Conservation (phyloP, 208 protist genomes). For the Trypanosoma vivax region DNA sequence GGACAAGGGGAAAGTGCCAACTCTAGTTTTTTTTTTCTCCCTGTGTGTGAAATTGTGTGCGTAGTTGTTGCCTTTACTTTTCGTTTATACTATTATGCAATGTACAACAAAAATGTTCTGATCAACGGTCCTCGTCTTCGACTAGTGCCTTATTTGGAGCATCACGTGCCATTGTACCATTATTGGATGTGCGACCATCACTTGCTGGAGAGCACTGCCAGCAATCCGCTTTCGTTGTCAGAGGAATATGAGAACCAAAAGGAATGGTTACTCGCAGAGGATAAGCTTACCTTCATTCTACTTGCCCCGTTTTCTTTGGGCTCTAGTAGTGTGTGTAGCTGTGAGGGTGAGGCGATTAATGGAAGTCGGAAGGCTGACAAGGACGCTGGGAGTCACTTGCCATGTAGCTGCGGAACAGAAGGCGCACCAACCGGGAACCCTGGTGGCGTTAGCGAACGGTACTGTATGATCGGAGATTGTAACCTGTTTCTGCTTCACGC, state of each 20-base stretch:
- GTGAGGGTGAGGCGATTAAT: background rate
- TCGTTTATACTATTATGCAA: slow-evolving; percentile 9
- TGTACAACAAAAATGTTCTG: slow-evolving; percentile 80
- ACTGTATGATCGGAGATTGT: slow-evolving; percentile 83
- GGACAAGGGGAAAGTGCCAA: too few species aligned
- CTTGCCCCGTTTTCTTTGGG: slow-evolving; percentile 26
- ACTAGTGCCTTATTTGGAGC: slow-evolving; percentile 78
- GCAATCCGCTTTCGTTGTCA: slow-evolving; percentile 75
- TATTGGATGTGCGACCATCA: slow-evolving; percentile 80
- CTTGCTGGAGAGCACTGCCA: slow-evolving; percentile 69
- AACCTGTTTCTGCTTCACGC: slow-evolving; percentile 74
- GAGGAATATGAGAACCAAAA: slow-evolving; percentile 87
- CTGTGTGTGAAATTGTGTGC: background rate
- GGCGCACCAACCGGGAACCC: background rate
- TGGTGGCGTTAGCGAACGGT: background rate
- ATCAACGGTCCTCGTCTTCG: slow-evolving; percentile 38
- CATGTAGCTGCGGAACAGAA: too few species aligned
- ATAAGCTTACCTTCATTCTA: slow-evolving; percentile 91
- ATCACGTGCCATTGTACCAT: slow-evolving; percentile 83
- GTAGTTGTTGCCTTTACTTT: background rate
- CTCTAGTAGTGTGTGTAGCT: too few species aligned
- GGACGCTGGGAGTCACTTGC: background rate
- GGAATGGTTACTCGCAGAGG: slow-evolving; percentile 61
- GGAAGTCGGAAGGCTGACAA: background rate
- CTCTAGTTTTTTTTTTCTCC: too few species aligned